These are phyloP conservation scores for Cardiospermum halicacabum DNA, from an alignment of 345 rosid species.

Conservation along the genomic window DNA sequence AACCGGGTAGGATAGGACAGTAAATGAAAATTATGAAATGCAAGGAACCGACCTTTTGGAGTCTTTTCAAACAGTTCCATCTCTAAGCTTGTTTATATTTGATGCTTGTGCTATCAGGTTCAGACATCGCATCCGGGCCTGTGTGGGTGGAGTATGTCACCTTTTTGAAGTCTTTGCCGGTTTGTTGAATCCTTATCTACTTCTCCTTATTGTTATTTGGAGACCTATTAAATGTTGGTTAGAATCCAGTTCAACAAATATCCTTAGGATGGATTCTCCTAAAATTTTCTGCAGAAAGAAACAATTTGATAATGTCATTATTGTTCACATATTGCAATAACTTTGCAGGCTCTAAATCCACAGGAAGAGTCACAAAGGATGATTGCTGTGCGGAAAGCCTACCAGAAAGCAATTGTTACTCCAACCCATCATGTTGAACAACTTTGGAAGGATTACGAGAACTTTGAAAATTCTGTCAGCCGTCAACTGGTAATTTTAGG, in stretches of 20 bases:
- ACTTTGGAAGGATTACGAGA: constrained; percentile 93
- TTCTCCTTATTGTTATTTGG: constrained; percentile 6
- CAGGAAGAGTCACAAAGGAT: constrained; percentile 84
- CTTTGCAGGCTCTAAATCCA: constrained; percentile 54
- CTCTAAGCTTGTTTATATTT: constrained; percentile 16
- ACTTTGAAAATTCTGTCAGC: constrained; percentile 88
- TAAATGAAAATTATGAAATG: background rate
- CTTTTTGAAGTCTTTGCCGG: constrained; percentile 78
- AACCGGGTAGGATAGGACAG: background rate
- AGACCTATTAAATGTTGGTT: background rate
- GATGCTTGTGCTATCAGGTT: constrained; percentile 52
- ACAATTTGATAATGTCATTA: background rate
- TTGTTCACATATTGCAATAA: constrained; percentile 20
- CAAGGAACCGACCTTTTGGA: background rate
- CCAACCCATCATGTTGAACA: constrained; percentile 92
- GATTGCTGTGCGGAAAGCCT: constrained; percentile 71
- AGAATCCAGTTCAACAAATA: background rate
- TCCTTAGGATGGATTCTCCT: background rate
- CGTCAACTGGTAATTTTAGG: constrained; percentile 60
- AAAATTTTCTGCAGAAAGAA: constrained; percentile 3
- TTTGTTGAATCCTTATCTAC: constrained; percentile 35
- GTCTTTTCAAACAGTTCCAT: constrained; percentile 8
- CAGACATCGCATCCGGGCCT: constrained; percentile 89
- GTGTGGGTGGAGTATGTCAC: constrained; percentile 88
- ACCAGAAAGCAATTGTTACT: constrained; percentile 84